These are phyloP conservation scores for Fonsecaea erecta DNA, from an alignment of 2,329 filamentous ascomycete genomes.

Conservation along the genomic window DNA sequence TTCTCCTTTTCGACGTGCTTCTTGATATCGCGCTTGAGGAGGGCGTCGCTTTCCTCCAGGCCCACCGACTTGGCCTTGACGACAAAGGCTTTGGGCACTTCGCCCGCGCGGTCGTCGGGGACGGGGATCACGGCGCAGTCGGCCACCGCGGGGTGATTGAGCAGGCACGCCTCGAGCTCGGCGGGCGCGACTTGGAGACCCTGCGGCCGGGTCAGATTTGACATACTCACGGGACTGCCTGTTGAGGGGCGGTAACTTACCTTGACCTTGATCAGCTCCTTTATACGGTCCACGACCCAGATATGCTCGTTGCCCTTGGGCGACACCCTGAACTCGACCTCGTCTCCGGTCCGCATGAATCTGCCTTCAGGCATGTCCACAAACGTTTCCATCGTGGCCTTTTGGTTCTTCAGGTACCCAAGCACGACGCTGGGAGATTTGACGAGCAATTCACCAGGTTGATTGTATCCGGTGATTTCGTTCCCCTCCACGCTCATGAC, in stretches of 20 bases:
- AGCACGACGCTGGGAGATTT: conserved; percentile 77
- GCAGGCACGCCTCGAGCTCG: conserved; percentile 78
- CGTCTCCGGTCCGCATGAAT: conserved; percentile 86
- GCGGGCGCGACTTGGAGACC: conserved; percentile 83
- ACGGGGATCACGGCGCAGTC: conserved; percentile 80
- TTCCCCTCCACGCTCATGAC: conserved; percentile 70
- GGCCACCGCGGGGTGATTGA: conserved; percentile 73
- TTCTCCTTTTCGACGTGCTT: conserved; percentile 66
- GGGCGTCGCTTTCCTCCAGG: conserved; percentile 57
- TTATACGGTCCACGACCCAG: conserved; percentile 71
- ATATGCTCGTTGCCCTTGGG: conserved; percentile 76
- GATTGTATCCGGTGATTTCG: conserved; percentile 72
- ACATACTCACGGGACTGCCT: conserved; percentile 43
- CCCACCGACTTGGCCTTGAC: conserved; percentile 61
- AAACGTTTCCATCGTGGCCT: conserved; percentile 81
- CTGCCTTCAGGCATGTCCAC: conserved; percentile 62
- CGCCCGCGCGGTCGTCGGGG: conserved; percentile 65
- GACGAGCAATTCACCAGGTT: conserved; percentile 79
- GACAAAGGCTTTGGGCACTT: conserved; percentile 67
- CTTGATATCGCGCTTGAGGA: conserved; percentile 56
- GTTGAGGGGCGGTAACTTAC: conserved; percentile 46
- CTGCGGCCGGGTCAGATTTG: conserved; percentile 47
- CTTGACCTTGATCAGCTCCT: conserved; percentile 79
- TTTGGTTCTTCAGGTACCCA: conserved; percentile 85
- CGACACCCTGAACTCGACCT: conserved; percentile 70